These are phyloP conservation scores for Geotrichum cucujoidarum DNA, from an alignment of 1,139 yeast species.

Conservation along the genomic window DNA sequence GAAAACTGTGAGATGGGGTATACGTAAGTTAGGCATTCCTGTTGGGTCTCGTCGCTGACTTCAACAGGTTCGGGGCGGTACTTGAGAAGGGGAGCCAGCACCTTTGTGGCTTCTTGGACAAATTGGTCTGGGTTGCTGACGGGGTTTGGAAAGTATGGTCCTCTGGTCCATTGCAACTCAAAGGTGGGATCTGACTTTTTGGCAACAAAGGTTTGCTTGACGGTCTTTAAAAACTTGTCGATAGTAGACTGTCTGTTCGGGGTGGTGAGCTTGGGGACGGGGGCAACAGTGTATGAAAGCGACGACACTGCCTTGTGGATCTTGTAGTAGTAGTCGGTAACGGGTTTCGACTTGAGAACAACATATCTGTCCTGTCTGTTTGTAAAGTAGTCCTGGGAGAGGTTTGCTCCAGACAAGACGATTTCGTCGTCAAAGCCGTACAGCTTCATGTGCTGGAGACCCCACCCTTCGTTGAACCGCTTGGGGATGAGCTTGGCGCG, in stretches of 20 bases:
- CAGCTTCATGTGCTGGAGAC: conserved; percentile 94
- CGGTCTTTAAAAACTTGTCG: conserved; percentile 11
- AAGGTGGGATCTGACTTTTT: conserved; percentile 35
- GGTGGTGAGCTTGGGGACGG: conserved; percentile 22
- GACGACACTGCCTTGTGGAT: conserved; percentile 63
- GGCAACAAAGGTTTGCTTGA: conserved; percentile 7
- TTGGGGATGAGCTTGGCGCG: conserved; percentile 65
- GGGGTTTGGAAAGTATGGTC: conserved; percentile 74
- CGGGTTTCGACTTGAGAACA: conserved; percentile 50
- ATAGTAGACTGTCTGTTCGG: conserved; percentile 1
- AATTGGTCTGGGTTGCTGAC: conserved; percentile 54
- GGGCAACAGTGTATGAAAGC: conserved; percentile 62
- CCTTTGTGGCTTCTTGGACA: conserved; percentile 51
- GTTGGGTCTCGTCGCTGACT: conserved; percentile 9
- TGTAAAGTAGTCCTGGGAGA: conserved; percentile 88
- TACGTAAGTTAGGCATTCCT: conserved; percentile 42
- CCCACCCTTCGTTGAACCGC: conserved; percentile 84
- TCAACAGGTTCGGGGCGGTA: conserved; percentile 16
- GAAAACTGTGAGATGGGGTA: conserved; percentile 91
- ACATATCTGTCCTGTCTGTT: conserved; percentile 93
- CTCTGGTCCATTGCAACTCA: conserved; percentile 63
- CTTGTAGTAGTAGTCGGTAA: conserved; percentile 68
- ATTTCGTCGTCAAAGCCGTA: conserved; percentile 93
- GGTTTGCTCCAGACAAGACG: conserved; percentile 84
- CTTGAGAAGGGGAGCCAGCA: conserved; percentile 52